Evolutionary conservation across 257 asterid species (phyloP), one percentile per base, ranked within the genome.

Genomic region (Gardenia jasminoides): DNA sequence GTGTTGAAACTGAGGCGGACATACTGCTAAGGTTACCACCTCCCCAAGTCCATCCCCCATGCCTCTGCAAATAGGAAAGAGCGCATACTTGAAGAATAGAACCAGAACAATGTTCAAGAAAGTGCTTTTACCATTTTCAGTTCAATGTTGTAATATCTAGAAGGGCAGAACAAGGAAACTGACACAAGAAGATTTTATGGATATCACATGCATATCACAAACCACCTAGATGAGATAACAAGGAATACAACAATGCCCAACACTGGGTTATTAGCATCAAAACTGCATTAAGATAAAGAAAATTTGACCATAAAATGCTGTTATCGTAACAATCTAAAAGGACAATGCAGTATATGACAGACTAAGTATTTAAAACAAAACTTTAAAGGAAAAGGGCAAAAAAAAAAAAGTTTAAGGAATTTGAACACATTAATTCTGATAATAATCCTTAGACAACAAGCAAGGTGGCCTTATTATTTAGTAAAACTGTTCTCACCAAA

Each of bases 11-110:
- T 36, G 99, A 96, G 68, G 99, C 98, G 78, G 99, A 96, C 99
- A 96, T 96, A 81, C 99, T 93, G 90, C 99, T 96, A 82, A 96
- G 94, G 83, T 93, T 96, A 77, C 98, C 98, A 71, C 99, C 99
- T 76, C 96, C 96, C 99, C 99, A 96, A 39, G 94, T 88, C 97
- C 97, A 91, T 75, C 98, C 99, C 77, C 99, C 98, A 83, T 91
- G 93, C 85, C 99, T 92, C 99, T 96, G 88, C 67, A 76, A 69
- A 77, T 77, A 59, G 77, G 74, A 77, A 43, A 64, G 77, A 67
- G 30, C 75, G 20, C 79, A 75, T 30, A 72, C 79, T 78, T 59
- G 4, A 73, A 81, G 72, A 44, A 64, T 16, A 79, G 33, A 70
- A 48, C 71, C 24, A 77, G 28, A 56, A 67, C n/a, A 67, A 74